A percentile compares a stretch with the other conserved stretches of the same genome.
Evolutionary conservation across 1,139 yeast genomes (phyloP).

Genomic region (Debaryomycetaceae sp.): DNA sequence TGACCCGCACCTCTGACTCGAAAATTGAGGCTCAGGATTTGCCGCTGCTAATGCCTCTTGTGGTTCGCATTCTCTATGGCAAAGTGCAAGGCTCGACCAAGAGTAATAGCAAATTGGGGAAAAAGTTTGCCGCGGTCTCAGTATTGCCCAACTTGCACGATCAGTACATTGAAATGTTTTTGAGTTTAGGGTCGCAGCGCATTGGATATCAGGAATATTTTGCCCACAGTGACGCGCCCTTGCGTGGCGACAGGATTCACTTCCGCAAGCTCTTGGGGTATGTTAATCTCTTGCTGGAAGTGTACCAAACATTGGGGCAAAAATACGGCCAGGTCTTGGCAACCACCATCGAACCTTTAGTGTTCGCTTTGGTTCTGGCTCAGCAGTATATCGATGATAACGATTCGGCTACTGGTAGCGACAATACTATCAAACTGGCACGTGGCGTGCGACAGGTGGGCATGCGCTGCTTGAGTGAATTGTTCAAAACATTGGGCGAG

Average conservation of each 20-base stretch:
- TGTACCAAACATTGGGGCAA: constrained; percentile 53
- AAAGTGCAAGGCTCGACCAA: constrained; percentile 53
- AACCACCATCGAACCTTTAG: constrained; percentile 47
- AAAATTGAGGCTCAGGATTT: constrained; percentile 54
- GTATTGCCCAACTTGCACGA: constrained; percentile 55
- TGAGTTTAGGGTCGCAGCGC: constrained; percentile 51
- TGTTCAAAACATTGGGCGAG: constrained; percentile 40
- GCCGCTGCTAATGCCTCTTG: constrained; percentile 52
- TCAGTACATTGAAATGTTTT: constrained; percentile 44
- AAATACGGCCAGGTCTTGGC: constrained; percentile 40
- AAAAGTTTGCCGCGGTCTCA: constrained; percentile 67
- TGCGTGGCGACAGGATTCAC: constrained; percentile 11
- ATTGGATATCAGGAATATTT: constrained; percentile 33
- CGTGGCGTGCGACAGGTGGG: constrained; percentile 51
- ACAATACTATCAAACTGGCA: constrained; percentile 32
- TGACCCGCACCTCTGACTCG: constrained; percentile 40
- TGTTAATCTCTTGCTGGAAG: constrained; percentile 54
- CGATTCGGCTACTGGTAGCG: constrained; percentile 11
- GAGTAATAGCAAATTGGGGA: constrained; percentile 62
- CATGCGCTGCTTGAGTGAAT: constrained; percentile 41
- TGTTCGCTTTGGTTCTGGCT: constrained; percentile 47
- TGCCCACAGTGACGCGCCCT: constrained; percentile 6
- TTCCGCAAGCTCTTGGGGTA: constrained; percentile 61
- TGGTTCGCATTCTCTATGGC: constrained; percentile 76
- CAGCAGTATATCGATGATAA: constrained; percentile 30